Base-by-base conservation (phyloP, 2,329 filamentous ascomycete genomes). In the Colletotrichum sp. region DNA sequence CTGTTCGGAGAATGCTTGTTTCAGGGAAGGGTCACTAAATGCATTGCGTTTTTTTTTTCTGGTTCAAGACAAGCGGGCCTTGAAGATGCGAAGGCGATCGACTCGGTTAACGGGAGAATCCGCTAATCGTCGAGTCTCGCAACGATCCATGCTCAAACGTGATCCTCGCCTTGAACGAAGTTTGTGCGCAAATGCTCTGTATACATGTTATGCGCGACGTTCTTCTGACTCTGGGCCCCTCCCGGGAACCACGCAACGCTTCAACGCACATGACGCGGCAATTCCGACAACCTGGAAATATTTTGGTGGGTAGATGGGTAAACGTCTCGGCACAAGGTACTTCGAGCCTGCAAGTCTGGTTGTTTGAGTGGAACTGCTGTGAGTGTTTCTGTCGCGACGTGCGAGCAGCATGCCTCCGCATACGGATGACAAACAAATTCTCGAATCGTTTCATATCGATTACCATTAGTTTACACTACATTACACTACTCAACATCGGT, bases 1-100 rank as follows among this genome's bases (percentile, higher is more conserved):
- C 82, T 84, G 83, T 84, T 82, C 77, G 81, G 81, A 81, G 80
- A 80, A 82, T 80, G 82, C 79, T 78, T 79, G 77, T 77, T 79
- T 81, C 75, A 79, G 78, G 79, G 80, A 83, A 82, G 84, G 82
- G 72, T 79, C 73, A 79, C 72, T 75, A 76, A 79, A 70, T 79
- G 76, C 79, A 79, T 79, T 77, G 74, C 71, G 66, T 66, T 36
- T 26, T 30, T 28, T 26, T 75, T 49, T 78, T 64, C 62, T 67
- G 68, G 66, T 68, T 74, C 72, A 44, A 44, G 24, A 12, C 28
- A 28, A 8, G 32, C 21, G 10, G 12, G 24, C n/a, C 18, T 44
- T 44, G 18, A 10, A 44, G 9, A n/a, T n/a, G 18, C 18, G 39
- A 44, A 44, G 39, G 39, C 39, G 39, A 44, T n/a, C 18, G 39